Conservation (phyloP, 257 asterid genomes). For the Nicotiana tomentosiformis region DNA sequence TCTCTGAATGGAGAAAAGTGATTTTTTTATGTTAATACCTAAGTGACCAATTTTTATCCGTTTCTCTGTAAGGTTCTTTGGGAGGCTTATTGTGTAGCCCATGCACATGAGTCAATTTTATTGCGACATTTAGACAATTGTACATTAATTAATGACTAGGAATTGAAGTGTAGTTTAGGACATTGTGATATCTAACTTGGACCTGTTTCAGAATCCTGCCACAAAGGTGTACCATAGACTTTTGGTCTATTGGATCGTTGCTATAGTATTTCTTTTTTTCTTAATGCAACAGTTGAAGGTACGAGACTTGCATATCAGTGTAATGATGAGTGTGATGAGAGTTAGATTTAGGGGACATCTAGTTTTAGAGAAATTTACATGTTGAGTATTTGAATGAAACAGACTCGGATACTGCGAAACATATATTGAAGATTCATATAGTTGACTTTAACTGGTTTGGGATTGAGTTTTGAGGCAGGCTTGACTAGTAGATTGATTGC, state of each 20-base stretch:
- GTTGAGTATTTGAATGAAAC: background rate
- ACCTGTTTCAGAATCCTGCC: background rate
- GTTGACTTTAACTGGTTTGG: background rate
- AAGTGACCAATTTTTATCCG: background rate
- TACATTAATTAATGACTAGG: background rate
- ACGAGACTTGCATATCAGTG: background rate
- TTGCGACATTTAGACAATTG: background rate
- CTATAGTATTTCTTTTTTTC: background rate
- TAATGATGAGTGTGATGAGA: background rate
- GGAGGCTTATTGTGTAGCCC: background rate
- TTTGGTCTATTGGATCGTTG: background rate
- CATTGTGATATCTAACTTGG: background rate
- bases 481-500: background rate
- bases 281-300: background rate
- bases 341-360: background rate
- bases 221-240: background rate
- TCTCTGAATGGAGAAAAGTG: background rate
- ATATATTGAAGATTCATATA: background rate
- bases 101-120: background rate
- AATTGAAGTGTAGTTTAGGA: background rate
- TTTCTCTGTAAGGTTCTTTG: background rate
- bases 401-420: background rate
- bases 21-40: background rate
- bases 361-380: background rate
- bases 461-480: background rate